Percentiles rank a stretch among this genome's conserved stretches.
Conservation (phyloP, 2,329 filamentous ascomycete genomes). For the Neonectria hederae region DNA sequence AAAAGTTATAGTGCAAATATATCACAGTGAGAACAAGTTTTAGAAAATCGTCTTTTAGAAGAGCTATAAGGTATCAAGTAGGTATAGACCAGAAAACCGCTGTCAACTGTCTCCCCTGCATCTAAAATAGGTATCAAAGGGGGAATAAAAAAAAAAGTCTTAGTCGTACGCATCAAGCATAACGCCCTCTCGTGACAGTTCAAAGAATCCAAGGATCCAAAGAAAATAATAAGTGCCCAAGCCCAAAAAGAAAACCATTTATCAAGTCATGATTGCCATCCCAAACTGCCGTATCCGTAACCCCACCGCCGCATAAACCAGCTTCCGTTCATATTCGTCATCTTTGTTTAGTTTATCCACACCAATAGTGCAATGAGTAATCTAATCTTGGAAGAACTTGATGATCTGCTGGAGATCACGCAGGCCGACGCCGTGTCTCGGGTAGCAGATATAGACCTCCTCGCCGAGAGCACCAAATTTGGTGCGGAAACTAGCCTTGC, state of each 20-base stretch:
- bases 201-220: not conserved
- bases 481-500: constrained; percentile 89
- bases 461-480: constrained; percentile 90
- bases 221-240: constrained; percentile 1
- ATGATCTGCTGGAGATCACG: constrained; percentile 86
- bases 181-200: not conserved
- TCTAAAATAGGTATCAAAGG: constrained; percentile 25
- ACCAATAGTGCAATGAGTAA: not conserved
- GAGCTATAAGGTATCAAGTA: constrained; percentile 12
- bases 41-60: not conserved
- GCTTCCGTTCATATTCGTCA: not conserved
- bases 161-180: not conserved
- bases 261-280: not conserved
- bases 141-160: constrained; percentile 6
- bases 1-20: too few relatives aligned
- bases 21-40: not conserved
- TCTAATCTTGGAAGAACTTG: constrained; percentile 85
- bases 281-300: not conserved
- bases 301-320: not conserved
- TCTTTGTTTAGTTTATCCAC: not conserved
- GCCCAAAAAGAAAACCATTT: not conserved
- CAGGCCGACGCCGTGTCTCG: constrained; percentile 83
- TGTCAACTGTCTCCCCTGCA: constrained; percentile 2
- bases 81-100: constrained; percentile 9
- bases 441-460: constrained; percentile 89